Conservation (phyloP, 805 yeast genomes). For the Candida broadrunensis region DNA sequence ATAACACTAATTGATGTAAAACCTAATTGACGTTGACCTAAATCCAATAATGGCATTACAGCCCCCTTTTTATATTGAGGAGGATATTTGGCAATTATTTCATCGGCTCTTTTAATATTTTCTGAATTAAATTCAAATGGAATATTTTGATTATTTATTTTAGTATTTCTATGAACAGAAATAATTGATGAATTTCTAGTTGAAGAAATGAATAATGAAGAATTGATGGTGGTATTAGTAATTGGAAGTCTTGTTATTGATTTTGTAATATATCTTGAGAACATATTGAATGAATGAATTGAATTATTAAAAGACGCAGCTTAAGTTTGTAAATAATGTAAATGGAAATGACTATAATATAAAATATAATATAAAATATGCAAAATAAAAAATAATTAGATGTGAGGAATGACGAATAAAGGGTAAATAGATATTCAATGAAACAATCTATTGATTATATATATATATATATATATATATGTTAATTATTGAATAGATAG, state of each 20-base stretch:
- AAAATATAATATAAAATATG: too few relatives aligned
- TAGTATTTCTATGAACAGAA: conserved; percentile 72
- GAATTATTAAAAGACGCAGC: too few relatives aligned
- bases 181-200: conserved; percentile 38
- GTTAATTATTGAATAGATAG: too few relatives aligned
- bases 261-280: conserved; percentile 3
- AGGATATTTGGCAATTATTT: conserved; percentile 76
- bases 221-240: neutral
- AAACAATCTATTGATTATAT: too few relatives aligned
- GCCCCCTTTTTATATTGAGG: conserved; percentile 86
- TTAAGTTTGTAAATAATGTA: too few relatives aligned
- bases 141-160: conserved; percentile 60
- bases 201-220: conserved; percentile 1
- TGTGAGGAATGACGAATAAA: too few relatives aligned
- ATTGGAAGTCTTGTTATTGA: neutral
- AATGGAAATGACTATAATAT: too few relatives aligned
- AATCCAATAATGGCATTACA: conserved; percentile 79
- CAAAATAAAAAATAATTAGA: too few relatives aligned
- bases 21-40: conserved; percentile 86
- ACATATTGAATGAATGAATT: conserved; percentile 3
- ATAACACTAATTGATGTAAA: conserved; percentile 83
- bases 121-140: conserved; percentile 72
- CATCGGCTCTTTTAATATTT: conserved; percentile 66
- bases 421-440: too few relatives aligned
- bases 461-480: too few relatives aligned